Evolutionary conservation across 1,284 basidiomycete species (phyloP).

Genomic region (Pseudozyma thailandica): DNA sequence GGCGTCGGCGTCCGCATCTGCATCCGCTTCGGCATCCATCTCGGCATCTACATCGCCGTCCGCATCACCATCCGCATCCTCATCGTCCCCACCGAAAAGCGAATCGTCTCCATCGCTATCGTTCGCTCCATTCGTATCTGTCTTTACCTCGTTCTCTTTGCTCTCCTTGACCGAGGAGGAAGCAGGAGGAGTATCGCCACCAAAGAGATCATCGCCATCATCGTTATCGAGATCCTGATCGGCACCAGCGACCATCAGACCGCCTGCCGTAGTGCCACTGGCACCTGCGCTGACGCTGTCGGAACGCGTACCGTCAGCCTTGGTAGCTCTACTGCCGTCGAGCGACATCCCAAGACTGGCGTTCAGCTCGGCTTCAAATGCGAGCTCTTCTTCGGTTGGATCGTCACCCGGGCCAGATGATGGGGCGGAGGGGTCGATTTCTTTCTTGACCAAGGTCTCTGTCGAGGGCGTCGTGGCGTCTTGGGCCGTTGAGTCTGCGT

Average conservation of each 20-base stretch:
- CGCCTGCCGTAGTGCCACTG: slow-evolving; percentile 24
- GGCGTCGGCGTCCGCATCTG: slow-evolving; percentile 36
- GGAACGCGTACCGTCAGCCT: slow-evolving; percentile 19
- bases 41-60: slow-evolving; percentile 58
- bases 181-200: slow-evolving; percentile 38
- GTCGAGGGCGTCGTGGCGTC: not conserved
- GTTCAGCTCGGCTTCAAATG: slow-evolving; percentile 55
- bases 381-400: slow-evolving; percentile 54
- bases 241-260: slow-evolving; percentile 37
- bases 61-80: slow-evolving; percentile 36
- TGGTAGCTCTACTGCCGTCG: slow-evolving; percentile 28
- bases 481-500: not conserved
- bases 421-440: slow-evolving; percentile 9
- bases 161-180: slow-evolving; percentile 4
- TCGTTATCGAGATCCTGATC: slow-evolving; percentile 28
- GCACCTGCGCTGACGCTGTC: slow-evolving; percentile 6
- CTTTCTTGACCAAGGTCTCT: slow-evolving; percentile 1
- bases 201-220: slow-evolving; percentile 42
- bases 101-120: slow-evolving; percentile 49
- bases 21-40: slow-evolving; percentile 48
- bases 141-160: slow-evolving; percentile 15
- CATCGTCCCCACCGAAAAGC: slow-evolving; percentile 46
- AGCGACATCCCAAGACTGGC: slow-evolving; percentile 44
- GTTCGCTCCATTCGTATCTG: slow-evolving; percentile 17
- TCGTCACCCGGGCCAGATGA: slow-evolving; percentile 17